Percentiles rank a stretch among this genome's conserved stretches.
phyloP scores from a whole-genome alignment of 768 basidiomycete species.

The Cystobasidium ongulense region DNA sequence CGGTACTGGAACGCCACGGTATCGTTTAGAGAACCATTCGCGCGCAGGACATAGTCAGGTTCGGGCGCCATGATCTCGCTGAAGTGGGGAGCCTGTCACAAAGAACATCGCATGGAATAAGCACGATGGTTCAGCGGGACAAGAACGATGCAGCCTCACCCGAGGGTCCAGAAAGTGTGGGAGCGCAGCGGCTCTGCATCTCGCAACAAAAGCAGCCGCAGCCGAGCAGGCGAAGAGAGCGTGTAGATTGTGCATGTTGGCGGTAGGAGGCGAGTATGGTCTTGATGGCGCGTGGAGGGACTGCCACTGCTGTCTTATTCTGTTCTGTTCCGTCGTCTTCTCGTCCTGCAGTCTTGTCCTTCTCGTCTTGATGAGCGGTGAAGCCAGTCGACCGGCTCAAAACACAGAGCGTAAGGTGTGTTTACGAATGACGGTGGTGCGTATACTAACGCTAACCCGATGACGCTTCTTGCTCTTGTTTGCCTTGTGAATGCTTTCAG shows the following conservation, averaged over 20 bases:
- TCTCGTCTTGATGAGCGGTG: neutral
- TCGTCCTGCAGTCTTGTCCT: neutral
- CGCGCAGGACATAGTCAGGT: conserved; percentile 7
- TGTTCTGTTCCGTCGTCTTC: neutral
- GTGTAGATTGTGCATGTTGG: neutral
- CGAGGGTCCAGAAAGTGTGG: neutral
- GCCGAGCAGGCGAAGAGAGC: neutral
- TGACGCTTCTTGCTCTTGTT: neutral
- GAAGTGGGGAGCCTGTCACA: neutral
- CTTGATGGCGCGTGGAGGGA: neutral
- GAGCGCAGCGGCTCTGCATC: neutral
- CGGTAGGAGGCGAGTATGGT: neutral
- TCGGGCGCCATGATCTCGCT: neutral
- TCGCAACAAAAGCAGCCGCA: neutral
- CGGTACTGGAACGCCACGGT: neutral
- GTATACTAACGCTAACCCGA: neutral
- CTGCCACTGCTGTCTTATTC: neutral
- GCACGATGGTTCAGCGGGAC: no score
- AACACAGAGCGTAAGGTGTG: neutral
- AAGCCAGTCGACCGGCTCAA: neutral
- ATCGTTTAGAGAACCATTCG: neutral
- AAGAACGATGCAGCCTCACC: neutral
- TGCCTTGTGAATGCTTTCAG: neutral
- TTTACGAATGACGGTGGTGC: neutral
- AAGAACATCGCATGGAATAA: neutral